phyloP scores from a whole-genome alignment of 2,329 filamentous ascomycete species.

The Curvularia sp. region DNA sequence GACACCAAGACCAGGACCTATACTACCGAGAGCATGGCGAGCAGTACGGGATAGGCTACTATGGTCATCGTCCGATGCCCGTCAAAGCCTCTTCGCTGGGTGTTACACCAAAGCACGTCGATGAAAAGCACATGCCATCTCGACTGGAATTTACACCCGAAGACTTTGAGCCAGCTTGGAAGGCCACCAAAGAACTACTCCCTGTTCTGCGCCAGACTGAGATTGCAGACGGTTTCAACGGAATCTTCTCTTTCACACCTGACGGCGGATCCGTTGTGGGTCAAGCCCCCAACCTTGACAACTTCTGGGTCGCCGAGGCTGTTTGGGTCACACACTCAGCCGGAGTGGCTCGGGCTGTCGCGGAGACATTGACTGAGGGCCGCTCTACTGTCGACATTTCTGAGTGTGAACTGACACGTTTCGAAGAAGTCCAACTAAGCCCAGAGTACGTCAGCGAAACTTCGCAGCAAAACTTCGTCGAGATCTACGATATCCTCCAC shows the following conservation, averaged over 20 bases:
- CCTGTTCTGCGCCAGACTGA: constrained; percentile 60
- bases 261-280: constrained; percentile 68
- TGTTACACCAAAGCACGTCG: constrained; percentile 60
- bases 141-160: constrained; percentile 65
- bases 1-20: constrained; percentile 68
- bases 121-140: constrained; percentile 69
- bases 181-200: constrained; percentile 61
- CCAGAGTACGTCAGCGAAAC: constrained; percentile 65
- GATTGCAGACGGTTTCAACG: constrained; percentile 68
- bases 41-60: constrained; percentile 68
- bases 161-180: constrained; percentile 68
- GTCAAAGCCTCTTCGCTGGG: constrained; percentile 63
- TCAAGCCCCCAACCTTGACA: constrained; percentile 63
- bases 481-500: constrained; percentile 70
- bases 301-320: constrained; percentile 69
- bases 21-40: constrained; percentile 72
- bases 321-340: constrained; percentile 73
- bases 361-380: constrained; percentile 64
- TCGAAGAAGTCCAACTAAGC: constrained; percentile 66
- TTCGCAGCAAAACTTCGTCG: constrained; percentile 66
- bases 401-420: constrained; percentile 66
- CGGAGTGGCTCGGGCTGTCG: constrained; percentile 66
- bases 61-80: constrained; percentile 68
- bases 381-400: constrained; percentile 63
- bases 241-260: constrained; percentile 70